phyloP scores from a whole-genome alignment of 2,329 filamentous ascomycete species.

The Pestalotiopsis fici region DNA sequence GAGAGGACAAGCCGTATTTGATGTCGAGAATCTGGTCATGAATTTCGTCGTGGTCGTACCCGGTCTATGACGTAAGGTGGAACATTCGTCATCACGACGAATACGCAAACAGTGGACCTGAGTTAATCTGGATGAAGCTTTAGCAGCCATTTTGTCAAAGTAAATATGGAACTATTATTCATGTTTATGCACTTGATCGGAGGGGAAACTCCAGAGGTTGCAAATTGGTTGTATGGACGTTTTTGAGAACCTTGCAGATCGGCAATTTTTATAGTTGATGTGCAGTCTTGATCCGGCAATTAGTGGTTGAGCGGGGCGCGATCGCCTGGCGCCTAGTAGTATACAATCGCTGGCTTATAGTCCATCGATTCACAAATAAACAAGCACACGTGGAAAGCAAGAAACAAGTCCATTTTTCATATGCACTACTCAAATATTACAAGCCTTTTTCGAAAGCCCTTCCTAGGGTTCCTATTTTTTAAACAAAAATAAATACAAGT shows the following conservation, averaged over 20 bases:
- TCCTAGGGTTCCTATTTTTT: no score
- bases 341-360: no score
- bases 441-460: no score
- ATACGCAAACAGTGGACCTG: neutral
- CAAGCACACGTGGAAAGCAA: no score
- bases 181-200: neutral
- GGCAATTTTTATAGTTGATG: neutral
- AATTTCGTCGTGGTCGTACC: neutral
- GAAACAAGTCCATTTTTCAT: no score
- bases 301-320: no score
- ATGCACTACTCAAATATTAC: no score
- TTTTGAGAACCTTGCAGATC: neutral
- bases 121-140: neutral
- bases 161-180: neutral
- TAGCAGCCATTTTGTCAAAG: neutral
- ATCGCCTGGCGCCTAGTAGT: neutral
- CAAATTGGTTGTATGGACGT: neutral
- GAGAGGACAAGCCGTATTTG: neutral
- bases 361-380: no score
- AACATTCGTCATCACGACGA: neutral
- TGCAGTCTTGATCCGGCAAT: no score
- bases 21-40: neutral
- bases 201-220: neutral
- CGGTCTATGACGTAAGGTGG: conserved; percentile 3
- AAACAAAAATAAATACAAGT: no score